Conservation (phyloP, 306 rosid species). For the Glycine latifolia region DNA sequence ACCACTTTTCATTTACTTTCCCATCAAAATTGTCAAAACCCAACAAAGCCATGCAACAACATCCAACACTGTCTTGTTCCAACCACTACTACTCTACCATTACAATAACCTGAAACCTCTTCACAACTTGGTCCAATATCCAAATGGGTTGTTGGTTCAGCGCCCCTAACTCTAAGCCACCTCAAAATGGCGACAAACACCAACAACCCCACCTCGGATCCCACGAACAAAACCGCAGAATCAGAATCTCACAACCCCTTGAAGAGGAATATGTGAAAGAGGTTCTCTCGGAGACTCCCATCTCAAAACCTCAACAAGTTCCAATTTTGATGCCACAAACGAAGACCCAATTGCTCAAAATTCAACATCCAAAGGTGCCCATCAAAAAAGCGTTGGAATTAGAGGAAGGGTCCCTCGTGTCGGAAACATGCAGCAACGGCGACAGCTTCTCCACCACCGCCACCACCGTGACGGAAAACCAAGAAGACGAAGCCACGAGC, state of each 20-base stretch:
- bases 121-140: constrained; percentile 11
- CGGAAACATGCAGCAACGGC: constrained; percentile 65
- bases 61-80: constrained; percentile 33
- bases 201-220: constrained; percentile 35
- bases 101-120: constrained; percentile 33
- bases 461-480: constrained; percentile 62
- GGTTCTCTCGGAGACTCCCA: constrained; percentile 85
- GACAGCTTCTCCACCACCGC: constrained; percentile 72
- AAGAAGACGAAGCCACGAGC: constrained; percentile 83
- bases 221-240: constrained; percentile 43
- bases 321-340: constrained; percentile 31
- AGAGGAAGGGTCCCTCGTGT: constrained; percentile 61
- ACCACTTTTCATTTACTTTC: constrained; percentile 1
- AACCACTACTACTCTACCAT: constrained; percentile 4
- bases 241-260: constrained; percentile 42
- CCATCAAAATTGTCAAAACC: constrained; percentile 37
- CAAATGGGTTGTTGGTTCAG: constrained; percentile 90
- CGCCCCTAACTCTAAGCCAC: constrained; percentile 37
- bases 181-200: constrained; percentile 42
- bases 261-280: constrained; percentile 92
- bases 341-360: constrained; percentile 46
- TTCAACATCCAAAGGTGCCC: constrained; percentile 21
- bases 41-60: constrained; percentile 31
- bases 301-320: constrained; percentile 56
- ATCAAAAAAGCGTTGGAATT: constrained; percentile 37